Conservation (phyloP, 2,329 filamentous ascomycete species). For the Trichoderma lentiforme region DNA sequence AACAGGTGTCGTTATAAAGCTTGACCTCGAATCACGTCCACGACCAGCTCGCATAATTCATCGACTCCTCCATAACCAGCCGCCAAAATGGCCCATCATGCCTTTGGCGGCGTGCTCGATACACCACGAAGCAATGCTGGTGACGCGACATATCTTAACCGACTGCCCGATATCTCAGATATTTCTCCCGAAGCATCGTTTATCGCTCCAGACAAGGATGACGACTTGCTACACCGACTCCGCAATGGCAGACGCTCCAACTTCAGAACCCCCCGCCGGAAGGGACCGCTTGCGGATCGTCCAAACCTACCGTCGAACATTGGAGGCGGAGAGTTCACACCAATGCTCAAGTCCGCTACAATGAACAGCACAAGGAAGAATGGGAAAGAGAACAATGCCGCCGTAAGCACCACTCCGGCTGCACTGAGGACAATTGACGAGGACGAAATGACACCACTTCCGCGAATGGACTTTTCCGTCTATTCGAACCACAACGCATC, state of each 20-base stretch:
- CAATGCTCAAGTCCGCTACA: constrained; percentile 79
- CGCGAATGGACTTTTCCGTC: constrained; percentile 69
- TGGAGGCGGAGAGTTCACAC: constrained; percentile 82
- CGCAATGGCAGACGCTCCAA: constrained; percentile 61
- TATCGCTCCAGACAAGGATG: constrained; percentile 67
- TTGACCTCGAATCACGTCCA: background rate
- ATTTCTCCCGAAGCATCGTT: constrained; percentile 88
- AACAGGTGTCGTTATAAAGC: background rate
- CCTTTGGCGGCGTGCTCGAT: constrained; percentile 64
- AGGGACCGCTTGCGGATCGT: constrained; percentile 67
- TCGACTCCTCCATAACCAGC: constrained; percentile 12
- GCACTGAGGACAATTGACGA: constrained; percentile 60
- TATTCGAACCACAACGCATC: constrained; percentile 64
- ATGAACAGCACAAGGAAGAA: constrained; percentile 65
- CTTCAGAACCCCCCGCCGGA: constrained; percentile 69
- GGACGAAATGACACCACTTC: constrained; percentile 71
- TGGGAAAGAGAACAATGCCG: constrained; percentile 60
- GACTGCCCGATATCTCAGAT: constrained; percentile 67
- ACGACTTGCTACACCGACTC: constrained; percentile 70
- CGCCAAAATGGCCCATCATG: constrained; percentile 58
- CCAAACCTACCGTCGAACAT: constrained; percentile 66
- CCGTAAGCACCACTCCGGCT: constrained; percentile 65
- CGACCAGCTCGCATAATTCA: background rate
- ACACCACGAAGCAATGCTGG: constrained; percentile 82
- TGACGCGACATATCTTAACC: constrained; percentile 76